These are phyloP conservation scores for Kodamaea lidongshanica DNA, from an alignment of 805 yeast species.

Conservation along the genomic window DNA sequence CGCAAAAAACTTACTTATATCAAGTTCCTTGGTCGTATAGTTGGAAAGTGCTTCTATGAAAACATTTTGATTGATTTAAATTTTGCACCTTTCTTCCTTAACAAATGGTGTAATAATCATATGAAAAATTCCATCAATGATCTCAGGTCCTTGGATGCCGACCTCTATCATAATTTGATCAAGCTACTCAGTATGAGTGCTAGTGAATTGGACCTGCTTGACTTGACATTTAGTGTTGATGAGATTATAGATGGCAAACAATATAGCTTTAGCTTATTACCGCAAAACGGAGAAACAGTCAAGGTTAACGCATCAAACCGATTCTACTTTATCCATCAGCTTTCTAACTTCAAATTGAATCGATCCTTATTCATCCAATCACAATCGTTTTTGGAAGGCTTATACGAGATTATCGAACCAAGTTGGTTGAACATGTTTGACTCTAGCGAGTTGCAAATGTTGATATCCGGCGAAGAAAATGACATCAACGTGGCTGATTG, in stretches of 20 bases:
- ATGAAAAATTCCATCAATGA: constrained; percentile 70
- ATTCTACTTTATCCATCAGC: constrained; percentile 65
- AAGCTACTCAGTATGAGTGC: constrained; percentile 52
- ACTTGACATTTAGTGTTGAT: constrained; percentile 59
- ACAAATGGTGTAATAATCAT: constrained; percentile 52
- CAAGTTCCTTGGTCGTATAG: constrained; percentile 69
- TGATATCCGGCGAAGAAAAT: constrained; percentile 65
- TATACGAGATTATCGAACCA: constrained; percentile 60
- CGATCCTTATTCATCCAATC: constrained; percentile 54
- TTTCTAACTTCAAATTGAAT: constrained; percentile 77
- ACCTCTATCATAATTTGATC: constrained; percentile 57
- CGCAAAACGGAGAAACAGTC: constrained; percentile 48
- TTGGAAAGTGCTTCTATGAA: constrained; percentile 88
- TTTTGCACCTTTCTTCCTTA: constrained; percentile 80
- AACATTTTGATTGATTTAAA: constrained; percentile 72
- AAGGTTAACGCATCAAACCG: constrained; percentile 58
- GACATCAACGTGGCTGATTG: constrained; percentile 71
- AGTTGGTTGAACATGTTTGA: constrained; percentile 83
- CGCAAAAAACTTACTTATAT: constrained; percentile 25
- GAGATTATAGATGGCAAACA: constrained; percentile 38
- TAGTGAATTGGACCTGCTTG: constrained; percentile 52
- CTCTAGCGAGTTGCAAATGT: constrained; percentile 72
- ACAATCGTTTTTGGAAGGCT: constrained; percentile 59
- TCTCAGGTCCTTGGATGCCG: constrained; percentile 61
- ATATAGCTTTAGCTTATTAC: constrained; percentile 49